These are phyloP conservation scores for Leucocoprinus sp. DNA, from an alignment of 768 basidiomycete species.

Conservation along the genomic window DNA sequence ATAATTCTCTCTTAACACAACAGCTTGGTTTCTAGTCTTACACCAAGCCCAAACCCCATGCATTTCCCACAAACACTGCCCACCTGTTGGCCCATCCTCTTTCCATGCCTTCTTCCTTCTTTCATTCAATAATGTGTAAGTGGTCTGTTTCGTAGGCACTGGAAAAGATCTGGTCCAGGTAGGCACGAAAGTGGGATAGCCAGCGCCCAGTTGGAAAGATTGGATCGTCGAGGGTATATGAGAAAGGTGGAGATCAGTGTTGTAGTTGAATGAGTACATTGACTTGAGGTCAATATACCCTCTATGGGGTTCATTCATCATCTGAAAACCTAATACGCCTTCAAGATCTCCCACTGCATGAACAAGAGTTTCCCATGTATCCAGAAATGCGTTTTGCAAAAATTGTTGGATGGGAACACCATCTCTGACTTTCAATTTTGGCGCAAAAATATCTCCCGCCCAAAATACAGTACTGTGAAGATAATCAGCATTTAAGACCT, in stretches of 20 bases:
- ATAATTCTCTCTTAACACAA: slow-evolving; percentile 79
- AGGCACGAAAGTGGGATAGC: slow-evolving; percentile 72
- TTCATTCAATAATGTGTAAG: slow-evolving; percentile 51
- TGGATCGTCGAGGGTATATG: slow-evolving; percentile 76
- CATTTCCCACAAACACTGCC: slow-evolving; percentile 79
- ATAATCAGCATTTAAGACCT: slow-evolving; percentile 1
- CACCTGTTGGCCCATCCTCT: slow-evolving; percentile 61
- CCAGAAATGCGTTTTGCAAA: slow-evolving; percentile 74
- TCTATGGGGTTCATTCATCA: slow-evolving; percentile 92
- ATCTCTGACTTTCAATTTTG: slow-evolving; percentile 53
- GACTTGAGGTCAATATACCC: slow-evolving; percentile 84
- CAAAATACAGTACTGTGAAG: slow-evolving; percentile 76
- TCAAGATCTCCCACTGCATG: slow-evolving; percentile 64
- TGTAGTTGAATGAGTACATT: slow-evolving; percentile 85
- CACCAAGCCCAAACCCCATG: slow-evolving; percentile 96
- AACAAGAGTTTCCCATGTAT: slow-evolving; percentile 65
- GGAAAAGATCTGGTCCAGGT: slow-evolving; percentile 85
- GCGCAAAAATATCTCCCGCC: slow-evolving; percentile 83
- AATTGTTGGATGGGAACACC: slow-evolving; percentile 66
- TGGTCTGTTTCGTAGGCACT: slow-evolving; percentile 67
- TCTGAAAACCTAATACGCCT: slow-evolving; percentile 86
- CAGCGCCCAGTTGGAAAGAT: slow-evolving; percentile 89
- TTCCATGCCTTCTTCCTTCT: slow-evolving; percentile 59
- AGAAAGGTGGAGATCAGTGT: slow-evolving; percentile 85
- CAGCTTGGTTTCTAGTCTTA: slow-evolving; percentile 48